Base-by-base conservation (phyloP, 495 filamentous ascomycete species). In the Thermothielavioides terrestris region DNA sequence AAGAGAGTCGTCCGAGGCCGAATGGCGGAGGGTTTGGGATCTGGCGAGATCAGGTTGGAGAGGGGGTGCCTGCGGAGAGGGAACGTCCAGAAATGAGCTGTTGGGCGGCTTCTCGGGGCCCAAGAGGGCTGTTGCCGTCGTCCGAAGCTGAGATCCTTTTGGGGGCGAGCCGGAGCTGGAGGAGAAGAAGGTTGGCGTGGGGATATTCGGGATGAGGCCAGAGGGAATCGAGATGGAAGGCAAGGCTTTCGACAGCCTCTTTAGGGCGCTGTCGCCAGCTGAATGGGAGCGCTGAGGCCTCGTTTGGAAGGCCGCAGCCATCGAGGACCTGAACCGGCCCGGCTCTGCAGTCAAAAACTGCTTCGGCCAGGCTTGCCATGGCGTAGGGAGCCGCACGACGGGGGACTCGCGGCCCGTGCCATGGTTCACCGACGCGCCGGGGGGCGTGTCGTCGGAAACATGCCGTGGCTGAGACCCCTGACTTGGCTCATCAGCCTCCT, bases 1-100 rank as follows among this genome's bases (percentile, higher is more conserved):
- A 41, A 92, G 64, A 3, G 85, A 89, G 32, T 88, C 81, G 58
- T 92, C 84, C 6, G 89, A 95, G 1, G 82, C 81, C 0, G 79
- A 77, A 47, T 80, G 72, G 21, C 81, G 76, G 14, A 91, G 62
- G 3, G 54, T 42, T 6, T 57, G 56, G 23, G 66, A 56, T 26
- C 56, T 58, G 26, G 31, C 57, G 10, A 64, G 49, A 17, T 55
- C 52, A 9, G 50, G 47, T 23, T 26, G 34, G 48, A 46, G 46
- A 42, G 58, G 56, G 39, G 59, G 36, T 25, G 65, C 63, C 20
- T 60, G 67, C n/a, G 63, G 46, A 37, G 44, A 28, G 17, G 18
- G 23, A 26, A 31, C 35, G 17, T 20, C 40, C 22, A 15, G 37
- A 42, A 30, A 23, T 7, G 31, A 11, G 20, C 37, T 12, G 17